Conservation (phyloP, 2,329 filamentous ascomycete species). For the Fusarium hainanense region DNA sequence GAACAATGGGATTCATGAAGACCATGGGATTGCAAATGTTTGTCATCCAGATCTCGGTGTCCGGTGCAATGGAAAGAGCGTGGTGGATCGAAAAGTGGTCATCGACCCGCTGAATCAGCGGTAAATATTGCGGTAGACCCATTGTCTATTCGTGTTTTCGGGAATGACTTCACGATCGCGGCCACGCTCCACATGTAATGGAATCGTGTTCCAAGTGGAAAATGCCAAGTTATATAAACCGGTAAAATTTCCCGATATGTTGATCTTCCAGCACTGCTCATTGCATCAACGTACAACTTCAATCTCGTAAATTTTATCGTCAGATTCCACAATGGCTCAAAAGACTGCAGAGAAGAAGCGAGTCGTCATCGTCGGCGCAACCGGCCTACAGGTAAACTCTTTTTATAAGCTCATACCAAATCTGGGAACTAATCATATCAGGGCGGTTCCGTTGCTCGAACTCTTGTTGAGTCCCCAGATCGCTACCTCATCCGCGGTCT, state of each 20-base stretch:
- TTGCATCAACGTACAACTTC: no score
- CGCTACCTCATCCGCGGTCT: neutral
- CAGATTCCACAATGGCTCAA: neutral
- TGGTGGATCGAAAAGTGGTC: neutral
- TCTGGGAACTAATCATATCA: neutral
- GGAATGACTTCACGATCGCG: neutral
- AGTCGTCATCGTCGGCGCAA: neutral
- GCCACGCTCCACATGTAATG: neutral
- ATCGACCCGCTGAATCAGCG: constrained; percentile 2
- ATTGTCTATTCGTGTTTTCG: neutral
- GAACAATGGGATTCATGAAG: fast-evolving
- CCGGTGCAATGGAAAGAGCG: neutral
- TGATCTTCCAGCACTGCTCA: fast-evolving
- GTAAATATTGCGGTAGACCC: neutral
- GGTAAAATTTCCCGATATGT: no score
- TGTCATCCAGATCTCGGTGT: neutral
- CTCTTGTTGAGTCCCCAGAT: neutral
- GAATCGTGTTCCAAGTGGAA: neutral
- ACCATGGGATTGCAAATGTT: fast-evolving
- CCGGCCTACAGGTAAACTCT: neutral
- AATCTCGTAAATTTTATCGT: neutral
- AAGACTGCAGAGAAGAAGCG: neutral
- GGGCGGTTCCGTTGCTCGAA: constrained; percentile 4
- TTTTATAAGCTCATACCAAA: no score
- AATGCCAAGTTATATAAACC: neutral